Evolutionary conservation across 2,329 filamentous ascomycete species (phyloP).

Genomic region (Colletotrichum sp.): DNA sequence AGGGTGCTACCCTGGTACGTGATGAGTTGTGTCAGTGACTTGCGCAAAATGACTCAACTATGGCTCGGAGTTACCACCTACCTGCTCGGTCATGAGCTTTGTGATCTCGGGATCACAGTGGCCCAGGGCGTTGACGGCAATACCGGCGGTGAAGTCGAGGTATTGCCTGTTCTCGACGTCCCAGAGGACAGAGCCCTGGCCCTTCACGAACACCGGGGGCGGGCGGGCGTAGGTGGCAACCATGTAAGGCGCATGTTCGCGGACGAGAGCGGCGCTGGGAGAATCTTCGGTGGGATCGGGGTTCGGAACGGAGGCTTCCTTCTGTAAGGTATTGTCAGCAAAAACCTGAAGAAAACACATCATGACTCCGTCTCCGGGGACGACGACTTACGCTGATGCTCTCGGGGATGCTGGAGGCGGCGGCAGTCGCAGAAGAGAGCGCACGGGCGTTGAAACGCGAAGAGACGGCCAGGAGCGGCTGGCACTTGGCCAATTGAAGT

Average conservation of each 20-base stretch:
- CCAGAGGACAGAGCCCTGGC: slow-evolving; percentile 86
- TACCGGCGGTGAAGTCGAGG: slow-evolving; percentile 93
- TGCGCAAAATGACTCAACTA: background rate
- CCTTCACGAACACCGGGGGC: slow-evolving; percentile 86
- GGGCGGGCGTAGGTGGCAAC: slow-evolving; percentile 94
- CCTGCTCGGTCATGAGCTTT: slow-evolving; percentile 78
- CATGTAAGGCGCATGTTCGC: slow-evolving; percentile 85
- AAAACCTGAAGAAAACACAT: background rate
- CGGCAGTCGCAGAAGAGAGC: slow-evolving; percentile 38
- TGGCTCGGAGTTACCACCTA: slow-evolving; percentile 35
- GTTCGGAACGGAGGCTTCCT: slow-evolving; percentile 55
- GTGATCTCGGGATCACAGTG: slow-evolving; percentile 85
- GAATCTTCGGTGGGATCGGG: slow-evolving; percentile 78
- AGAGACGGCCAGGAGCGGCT: slow-evolving; percentile 23
- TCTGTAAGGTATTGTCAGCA: slow-evolving; percentile 18
- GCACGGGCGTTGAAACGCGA: slow-evolving; percentile 31
- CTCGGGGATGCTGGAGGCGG: slow-evolving; percentile 38
- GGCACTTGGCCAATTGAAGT: slow-evolving; percentile 36
- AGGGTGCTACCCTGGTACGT: slow-evolving; percentile 69
- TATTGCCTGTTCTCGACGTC: slow-evolving; percentile 90
- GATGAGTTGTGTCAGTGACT: background rate
- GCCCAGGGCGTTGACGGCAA: slow-evolving; percentile 91
- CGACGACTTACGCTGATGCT: slow-evolving; percentile 34
- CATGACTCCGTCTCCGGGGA: fast-evolving
- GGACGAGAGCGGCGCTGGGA: slow-evolving; percentile 74